Evolutionary conservation across 1,284 basidiomycete genomes (phyloP), one percentile per base, ranked within the genome.

Genomic region (Heterobasidion annosum): DNA sequence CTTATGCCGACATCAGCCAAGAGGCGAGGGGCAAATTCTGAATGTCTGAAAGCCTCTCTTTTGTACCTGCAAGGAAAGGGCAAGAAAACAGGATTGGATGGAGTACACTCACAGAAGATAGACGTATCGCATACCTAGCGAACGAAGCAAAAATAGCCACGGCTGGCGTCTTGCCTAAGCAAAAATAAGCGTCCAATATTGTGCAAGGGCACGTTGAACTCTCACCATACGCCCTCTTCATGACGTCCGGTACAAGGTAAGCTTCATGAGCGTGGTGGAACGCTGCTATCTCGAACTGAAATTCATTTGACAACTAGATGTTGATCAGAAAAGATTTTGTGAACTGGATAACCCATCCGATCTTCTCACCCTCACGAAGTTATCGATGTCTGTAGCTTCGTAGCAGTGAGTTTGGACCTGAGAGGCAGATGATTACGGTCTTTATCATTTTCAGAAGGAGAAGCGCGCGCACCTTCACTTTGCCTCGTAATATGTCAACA

Each of bases 211-310:
- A 59, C 57, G 58, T 74, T 76, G 60, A 74, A 65, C 75, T 69
- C 32, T 62, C 63, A 75, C 79, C 84, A 62, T 83, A 91, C 2
- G 83, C 75, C 61, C 76, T 72, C 67, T 88, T 90, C 53, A 93
- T 70, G 8, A 90, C 66, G 47, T 83, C 82, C 1, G 90, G 87
- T 34, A 91, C 84, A 19, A 95, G 81, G 65, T 91, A 95, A 0
- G 92, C 83, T 66, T 93, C 90, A 60, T 85, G 83, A 0, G 93
- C 91, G 63, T 95, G 92, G 67, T 95, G 93, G 68, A 95, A 88
- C 1, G 85, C 83, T 1, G 89, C 84, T 53, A 92, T 78, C 4
- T 83, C 78, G 69, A 93, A 93, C 63, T 86, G 73, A 77, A 93
- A 96, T 68, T 88, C 85, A 59, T 85, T 83, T 25, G 83, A 78